A percentile compares a stretch with the other conserved stretches of the same genome.
Evolutionary conservation across 2,329 filamentous ascomycete genomes (phyloP).

Genomic region (Fusarium agapanthi): DNA sequence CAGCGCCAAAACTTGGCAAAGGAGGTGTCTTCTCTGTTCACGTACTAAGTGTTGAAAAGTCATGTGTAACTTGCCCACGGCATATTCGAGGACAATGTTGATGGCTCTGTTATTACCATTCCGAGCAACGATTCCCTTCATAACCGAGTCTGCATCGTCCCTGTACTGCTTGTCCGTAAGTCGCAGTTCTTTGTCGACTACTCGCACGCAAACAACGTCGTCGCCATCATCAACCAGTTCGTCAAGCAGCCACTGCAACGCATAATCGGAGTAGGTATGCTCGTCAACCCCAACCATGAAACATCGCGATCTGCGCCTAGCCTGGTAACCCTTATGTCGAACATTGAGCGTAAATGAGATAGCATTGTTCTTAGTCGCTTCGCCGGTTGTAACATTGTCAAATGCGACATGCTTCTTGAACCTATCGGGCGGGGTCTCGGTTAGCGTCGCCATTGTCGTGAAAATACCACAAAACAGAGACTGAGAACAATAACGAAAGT

Average conservation of each 20-base stretch:
- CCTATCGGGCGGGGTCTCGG: slow-evolving; percentile 54
- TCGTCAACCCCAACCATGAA: slow-evolving; percentile 93
- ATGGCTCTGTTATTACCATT: slow-evolving; percentile 84
- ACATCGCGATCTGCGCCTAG: slow-evolving; percentile 81
- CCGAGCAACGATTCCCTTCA: slow-evolving; percentile 80
- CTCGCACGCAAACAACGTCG: slow-evolving; percentile 88
- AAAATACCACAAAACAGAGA: slow-evolving; percentile 20
- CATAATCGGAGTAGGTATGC: slow-evolving; percentile 91
- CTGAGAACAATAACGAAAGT: slow-evolving; percentile 3
- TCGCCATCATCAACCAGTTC: slow-evolving; percentile 94
- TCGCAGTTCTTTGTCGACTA: slow-evolving; percentile 84
- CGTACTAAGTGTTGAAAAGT: slow-evolving; percentile 90
- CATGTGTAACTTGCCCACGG: slow-evolving; percentile 87
- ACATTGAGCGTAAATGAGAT: slow-evolving; percentile 82
- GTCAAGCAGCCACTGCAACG: slow-evolving; percentile 90
- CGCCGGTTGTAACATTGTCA: slow-evolving; percentile 66
- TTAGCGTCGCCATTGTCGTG: slow-evolving; percentile 55
- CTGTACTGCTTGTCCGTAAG: slow-evolving; percentile 76
- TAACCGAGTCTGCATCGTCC: slow-evolving; percentile 76
- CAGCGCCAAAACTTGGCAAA: background rate
- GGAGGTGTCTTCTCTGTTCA: background rate
- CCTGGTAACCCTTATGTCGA: slow-evolving; percentile 86
- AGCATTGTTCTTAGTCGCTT: slow-evolving; percentile 67
- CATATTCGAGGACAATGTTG: slow-evolving; percentile 85
- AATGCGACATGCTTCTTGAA: slow-evolving; percentile 69